Evolutionary conservation across 2,329 filamentous ascomycete species (phyloP), one percentile per base, ranked within the genome.

Genomic region (Atkinsonella texensis): DNA sequence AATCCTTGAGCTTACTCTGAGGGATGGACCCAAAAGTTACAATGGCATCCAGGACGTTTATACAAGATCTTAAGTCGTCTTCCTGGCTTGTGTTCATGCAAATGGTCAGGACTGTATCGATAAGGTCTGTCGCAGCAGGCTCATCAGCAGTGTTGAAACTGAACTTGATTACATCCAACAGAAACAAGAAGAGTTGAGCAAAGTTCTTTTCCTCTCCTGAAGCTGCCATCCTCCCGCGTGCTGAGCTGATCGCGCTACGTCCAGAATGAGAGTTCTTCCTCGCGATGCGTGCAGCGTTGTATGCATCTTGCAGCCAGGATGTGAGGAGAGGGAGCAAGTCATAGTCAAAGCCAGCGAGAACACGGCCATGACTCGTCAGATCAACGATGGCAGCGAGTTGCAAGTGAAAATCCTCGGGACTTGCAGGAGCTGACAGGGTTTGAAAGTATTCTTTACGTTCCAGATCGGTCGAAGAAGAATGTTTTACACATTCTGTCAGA

Each of bases 11-110:
- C 53, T 79, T 81, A 51, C 71, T 70, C 48, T 68, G 71, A 0
- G 86, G 85, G 45, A 90, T 80, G 35, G 81, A 77, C 4, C 83
- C 82, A 62, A 85, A 88, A 0, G 83, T 88, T 50, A 87, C 81
- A 52, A 88, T 77, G 10, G 81, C 76, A 61, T 87, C 79, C 53
- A 89, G 76, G 47, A 89, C 76, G 48, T 74, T 70, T 58, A 88
- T 84, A 59, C 82, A 85, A 17, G 80, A 77, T 49, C 74, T 74
- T 53, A 90, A 72, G 59, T 90, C 85, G 31, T 77, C 74, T 47
- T 80, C 72, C 32, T 76, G 72, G 48, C 75, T 81, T 1, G 85
- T 89, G 57, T 76, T 79, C 64, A 81, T 76, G 65, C 84, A 88
- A 45, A 89, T 85, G 50, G 72, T 67, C 45, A 88, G 71, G 9